Evolutionary conservation across 2,329 filamentous ascomycete genomes (phyloP).

Genomic region (Aspergillus sp.): DNA sequence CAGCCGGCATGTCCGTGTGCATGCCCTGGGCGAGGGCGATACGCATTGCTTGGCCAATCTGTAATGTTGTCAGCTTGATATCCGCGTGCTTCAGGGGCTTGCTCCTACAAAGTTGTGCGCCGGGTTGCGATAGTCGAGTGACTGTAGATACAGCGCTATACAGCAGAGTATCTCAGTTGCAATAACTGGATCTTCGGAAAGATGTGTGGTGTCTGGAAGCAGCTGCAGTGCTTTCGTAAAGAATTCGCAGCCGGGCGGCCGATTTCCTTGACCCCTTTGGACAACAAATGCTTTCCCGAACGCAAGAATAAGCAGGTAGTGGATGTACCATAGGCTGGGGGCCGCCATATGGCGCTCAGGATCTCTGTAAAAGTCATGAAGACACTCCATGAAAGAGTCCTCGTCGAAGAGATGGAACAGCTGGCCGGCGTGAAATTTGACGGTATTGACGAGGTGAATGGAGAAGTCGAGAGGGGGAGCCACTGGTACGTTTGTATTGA

Average conservation of each 20-base stretch:
- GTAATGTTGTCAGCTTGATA: not conserved
- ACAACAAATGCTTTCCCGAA: slow-evolving; percentile 48
- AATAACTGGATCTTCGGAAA: slow-evolving; percentile 36
- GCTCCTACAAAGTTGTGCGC: slow-evolving; percentile 38
- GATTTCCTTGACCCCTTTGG: slow-evolving; percentile 23
- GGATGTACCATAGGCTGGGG: slow-evolving; percentile 42
- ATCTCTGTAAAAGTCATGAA: slow-evolving; percentile 35
- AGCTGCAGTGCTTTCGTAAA: slow-evolving; percentile 39
- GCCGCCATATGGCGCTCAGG: slow-evolving; percentile 16
- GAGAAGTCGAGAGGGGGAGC: slow-evolving; percentile 43
- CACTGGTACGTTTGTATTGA: slow-evolving; percentile 20
- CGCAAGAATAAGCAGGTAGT: slow-evolving; percentile 46
- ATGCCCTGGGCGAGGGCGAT: slow-evolving; percentile 43
- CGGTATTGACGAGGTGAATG: slow-evolving; percentile 44
- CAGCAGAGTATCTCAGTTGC: slow-evolving; percentile 45
- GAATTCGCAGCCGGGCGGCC: slow-evolving; percentile 40
- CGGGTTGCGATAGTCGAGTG: slow-evolving; percentile 39
- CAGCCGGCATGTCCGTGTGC: slow-evolving; percentile 43
- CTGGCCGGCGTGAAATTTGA: slow-evolving; percentile 47
- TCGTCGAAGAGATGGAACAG: slow-evolving; percentile 48
- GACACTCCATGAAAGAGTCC: slow-evolving; percentile 38
- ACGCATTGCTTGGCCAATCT: slow-evolving; percentile 46
- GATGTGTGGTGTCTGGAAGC: slow-evolving; percentile 34
- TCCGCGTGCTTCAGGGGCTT: not conserved
- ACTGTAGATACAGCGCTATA: slow-evolving; percentile 45